A percentile compares a stretch with the other conserved stretches of the same genome.
Conservation (phyloP, 768 basidiomycete genomes). For the Coprinopsis sp. region DNA sequence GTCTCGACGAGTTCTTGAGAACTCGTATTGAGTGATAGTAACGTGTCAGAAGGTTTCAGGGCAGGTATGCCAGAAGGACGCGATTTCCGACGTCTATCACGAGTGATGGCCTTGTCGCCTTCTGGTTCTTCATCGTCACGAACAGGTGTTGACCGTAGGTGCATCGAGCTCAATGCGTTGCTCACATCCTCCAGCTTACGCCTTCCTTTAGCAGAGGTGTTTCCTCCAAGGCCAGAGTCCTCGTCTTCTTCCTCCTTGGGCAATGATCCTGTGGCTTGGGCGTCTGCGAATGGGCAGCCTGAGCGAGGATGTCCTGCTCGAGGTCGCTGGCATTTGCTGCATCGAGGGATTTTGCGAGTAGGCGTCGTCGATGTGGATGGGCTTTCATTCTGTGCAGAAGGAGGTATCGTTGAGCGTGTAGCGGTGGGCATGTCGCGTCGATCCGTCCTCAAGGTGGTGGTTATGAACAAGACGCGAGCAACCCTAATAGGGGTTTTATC, state of each 20-base stretch:
- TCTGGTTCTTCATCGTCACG: conserved; percentile 22
- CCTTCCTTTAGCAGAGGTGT: not conserved
- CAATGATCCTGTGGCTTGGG: conserved; percentile 15
- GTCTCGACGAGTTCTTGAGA: conserved; percentile 43
- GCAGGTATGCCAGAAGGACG: conserved; percentile 21
- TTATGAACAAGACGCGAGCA: no score
- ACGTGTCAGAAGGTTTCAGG: conserved; percentile 32
- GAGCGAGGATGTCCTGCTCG: conserved; percentile 58
- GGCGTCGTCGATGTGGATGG: conserved; percentile 23
- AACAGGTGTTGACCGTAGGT: conserved; percentile 25
- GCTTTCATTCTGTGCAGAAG: not conserved
- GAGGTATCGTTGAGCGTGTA: conserved; percentile 1
- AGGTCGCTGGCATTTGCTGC: conserved; percentile 51
- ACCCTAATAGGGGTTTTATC: no score
- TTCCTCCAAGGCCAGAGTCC: conserved; percentile 9
- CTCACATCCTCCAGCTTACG: conserved; percentile 22
- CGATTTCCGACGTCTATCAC: conserved; percentile 26
- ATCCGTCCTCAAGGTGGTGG: no score
- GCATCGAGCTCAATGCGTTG: conserved; percentile 44
- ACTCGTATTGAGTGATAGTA: conserved; percentile 48
- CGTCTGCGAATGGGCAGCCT: conserved; percentile 48
- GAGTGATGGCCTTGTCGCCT: conserved; percentile 30
- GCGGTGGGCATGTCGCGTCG: not conserved
- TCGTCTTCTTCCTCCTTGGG: conserved; percentile 1
- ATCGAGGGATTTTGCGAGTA: conserved; percentile 49